phyloP scores from a whole-genome alignment of 768 basidiomycete species.

The Rhizopogon salebrosus region DNA sequence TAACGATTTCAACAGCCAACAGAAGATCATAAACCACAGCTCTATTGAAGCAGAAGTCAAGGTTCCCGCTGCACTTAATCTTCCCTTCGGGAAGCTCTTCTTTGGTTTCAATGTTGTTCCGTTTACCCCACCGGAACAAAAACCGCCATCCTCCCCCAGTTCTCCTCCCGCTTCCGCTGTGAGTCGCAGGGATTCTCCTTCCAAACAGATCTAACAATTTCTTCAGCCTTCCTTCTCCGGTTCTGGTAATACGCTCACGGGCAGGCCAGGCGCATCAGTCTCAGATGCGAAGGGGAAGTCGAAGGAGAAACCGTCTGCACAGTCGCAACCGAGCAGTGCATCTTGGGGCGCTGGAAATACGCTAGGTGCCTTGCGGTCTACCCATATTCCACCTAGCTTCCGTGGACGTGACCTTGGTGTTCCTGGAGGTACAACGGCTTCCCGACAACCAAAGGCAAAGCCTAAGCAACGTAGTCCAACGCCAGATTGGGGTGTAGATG shows the following conservation, averaged over 20 bases:
- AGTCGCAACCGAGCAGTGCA: conserved; percentile 23
- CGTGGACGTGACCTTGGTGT: conserved; percentile 41
- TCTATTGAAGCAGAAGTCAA: conserved; percentile 67
- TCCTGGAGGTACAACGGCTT: conserved; percentile 45
- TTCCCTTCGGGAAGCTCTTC: conserved; percentile 93
- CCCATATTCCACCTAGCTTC: conserved; percentile 28
- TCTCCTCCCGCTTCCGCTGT: conserved; percentile 26
- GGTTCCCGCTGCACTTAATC: conserved; percentile 83
- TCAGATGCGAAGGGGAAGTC: conserved; percentile 53
- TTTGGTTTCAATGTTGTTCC: conserved; percentile 87
- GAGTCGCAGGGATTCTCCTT: conserved; percentile 8
- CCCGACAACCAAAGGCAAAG: conserved; percentile 37
- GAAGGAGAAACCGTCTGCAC: conserved; percentile 30
- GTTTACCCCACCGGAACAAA: conserved; percentile 48
- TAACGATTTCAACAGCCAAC: conserved; percentile 49
- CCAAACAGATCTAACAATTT: background rate
- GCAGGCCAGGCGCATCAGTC: conserved; percentile 34
- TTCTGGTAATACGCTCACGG: conserved; percentile 62
- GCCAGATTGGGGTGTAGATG: conserved; percentile 83
- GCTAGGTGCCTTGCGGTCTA: conserved; percentile 35
- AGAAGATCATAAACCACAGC: conserved; percentile 77
- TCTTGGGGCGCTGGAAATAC: conserved; percentile 49
- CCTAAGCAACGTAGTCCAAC: conserved; percentile 51
- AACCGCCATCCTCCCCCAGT: conserved; percentile 22
- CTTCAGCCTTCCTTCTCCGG: conserved; percentile 52